These are phyloP conservation scores for Erucastrum elatum DNA, from an alignment of 345 rosid species.

Conservation along the genomic window DNA sequence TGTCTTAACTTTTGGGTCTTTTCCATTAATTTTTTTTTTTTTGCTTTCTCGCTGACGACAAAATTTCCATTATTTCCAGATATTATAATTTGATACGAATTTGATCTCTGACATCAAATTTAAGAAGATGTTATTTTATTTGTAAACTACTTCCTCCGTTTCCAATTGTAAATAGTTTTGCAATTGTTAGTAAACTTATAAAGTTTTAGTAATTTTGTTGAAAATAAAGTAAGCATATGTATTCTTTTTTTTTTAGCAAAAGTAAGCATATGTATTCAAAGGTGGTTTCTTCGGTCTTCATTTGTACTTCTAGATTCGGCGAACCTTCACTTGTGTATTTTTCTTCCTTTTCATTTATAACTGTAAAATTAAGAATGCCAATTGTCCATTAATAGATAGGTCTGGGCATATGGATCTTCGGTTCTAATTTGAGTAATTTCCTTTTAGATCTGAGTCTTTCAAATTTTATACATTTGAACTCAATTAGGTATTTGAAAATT, in stretches of 20 bases:
- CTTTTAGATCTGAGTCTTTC: too few species aligned
- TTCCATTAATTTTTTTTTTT: background rate
- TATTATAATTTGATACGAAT: background rate
- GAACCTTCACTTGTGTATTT: background rate
- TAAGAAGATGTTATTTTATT: background rate
- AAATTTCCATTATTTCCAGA: background rate
- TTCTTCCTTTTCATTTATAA: background rate
- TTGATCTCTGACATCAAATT: background rate
- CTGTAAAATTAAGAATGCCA: background rate
- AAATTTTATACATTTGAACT: too few species aligned
- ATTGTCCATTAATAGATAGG: background rate
- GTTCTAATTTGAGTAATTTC: too few species aligned
- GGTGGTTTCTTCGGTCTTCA: background rate
- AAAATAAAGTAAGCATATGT: background rate
- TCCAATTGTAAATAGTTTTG: too few species aligned
- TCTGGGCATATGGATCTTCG: too few species aligned
- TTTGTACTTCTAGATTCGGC: background rate
- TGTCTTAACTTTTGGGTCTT: background rate
- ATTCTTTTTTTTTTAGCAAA: background rate
- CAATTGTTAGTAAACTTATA: background rate
- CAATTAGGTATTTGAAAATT: too few species aligned
- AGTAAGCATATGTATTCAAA: background rate
- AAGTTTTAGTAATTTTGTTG: background rate
- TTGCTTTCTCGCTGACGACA: background rate
- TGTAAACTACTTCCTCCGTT: background rate